Conservation (phyloP, 352 stramenopile species). For the Pythium vanterpoolii region DNA sequence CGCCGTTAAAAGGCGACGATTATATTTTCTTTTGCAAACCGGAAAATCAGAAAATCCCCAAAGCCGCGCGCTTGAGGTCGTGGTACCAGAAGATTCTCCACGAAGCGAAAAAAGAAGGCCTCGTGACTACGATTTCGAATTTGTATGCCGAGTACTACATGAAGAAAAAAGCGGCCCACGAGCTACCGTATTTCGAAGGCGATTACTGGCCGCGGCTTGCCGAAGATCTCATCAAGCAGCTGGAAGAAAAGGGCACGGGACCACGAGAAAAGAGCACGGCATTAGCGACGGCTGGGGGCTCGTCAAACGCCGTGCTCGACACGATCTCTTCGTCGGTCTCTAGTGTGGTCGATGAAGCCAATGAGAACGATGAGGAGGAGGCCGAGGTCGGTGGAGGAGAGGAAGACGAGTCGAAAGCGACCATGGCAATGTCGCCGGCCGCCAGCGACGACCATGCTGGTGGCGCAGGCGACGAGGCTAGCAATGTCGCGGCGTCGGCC, state of each 20-base stretch:
- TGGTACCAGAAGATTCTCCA: constrained; percentile 87
- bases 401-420: constrained; percentile 30
- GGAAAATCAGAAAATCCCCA: constrained; percentile 89
- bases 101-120: constrained; percentile 76
- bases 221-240: constrained; percentile 98
- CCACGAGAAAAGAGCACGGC: constrained; percentile 22
- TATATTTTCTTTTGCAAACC: constrained; percentile 92
- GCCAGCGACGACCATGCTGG: constrained; percentile 46
- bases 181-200: constrained; percentile 98
- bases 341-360: constrained; percentile 15
- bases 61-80: constrained; percentile 75
- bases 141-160: constrained; percentile 86
- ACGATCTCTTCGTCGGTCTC: background rate
- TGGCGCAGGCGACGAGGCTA: background rate
- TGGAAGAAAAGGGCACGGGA: constrained; percentile 89
- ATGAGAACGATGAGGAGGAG: constrained; percentile 18
- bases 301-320: background rate
- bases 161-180: constrained; percentile 83
- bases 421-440: constrained; percentile 45
- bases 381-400: constrained; percentile 18
- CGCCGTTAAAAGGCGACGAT: constrained; percentile 81
- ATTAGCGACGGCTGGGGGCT: background rate
- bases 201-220: constrained; percentile 98
- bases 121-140: constrained; percentile 82
- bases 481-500: background rate